These are phyloP conservation scores for Trypanosoma grayi DNA, from an alignment of 208 protist genomes.

Conservation along the genomic window DNA sequence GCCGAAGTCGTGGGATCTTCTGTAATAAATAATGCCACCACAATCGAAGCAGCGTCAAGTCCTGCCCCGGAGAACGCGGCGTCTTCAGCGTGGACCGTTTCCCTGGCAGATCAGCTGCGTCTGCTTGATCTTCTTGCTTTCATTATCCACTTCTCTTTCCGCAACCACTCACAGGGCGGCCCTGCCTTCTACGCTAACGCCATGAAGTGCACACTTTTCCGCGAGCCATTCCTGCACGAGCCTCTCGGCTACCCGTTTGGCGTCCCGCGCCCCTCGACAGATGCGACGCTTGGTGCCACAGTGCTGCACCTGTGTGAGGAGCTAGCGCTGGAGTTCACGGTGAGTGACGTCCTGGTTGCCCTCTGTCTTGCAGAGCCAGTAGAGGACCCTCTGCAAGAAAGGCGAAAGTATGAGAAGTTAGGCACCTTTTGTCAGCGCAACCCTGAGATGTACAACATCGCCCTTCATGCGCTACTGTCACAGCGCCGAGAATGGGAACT, in stretches of 20 bases:
- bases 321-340: constrained; percentile 62
- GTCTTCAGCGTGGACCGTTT: constrained; percentile 16
- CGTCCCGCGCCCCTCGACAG: constrained; percentile 27
- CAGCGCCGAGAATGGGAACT: constrained; percentile 76
- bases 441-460: constrained; percentile 37
- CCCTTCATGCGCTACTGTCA: constrained; percentile 42
- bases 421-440: constrained; percentile 55
- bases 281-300: constrained; percentile 33
- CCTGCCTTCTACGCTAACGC: constrained; percentile 27
- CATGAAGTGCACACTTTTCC: constrained; percentile 62
- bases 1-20: constrained; percentile 39
- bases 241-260: constrained; percentile 80
- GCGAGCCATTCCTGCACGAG: constrained; percentile 48
- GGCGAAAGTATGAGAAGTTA: constrained; percentile 41
- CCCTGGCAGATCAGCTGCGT: constrained; percentile 25
- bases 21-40: too few species aligned
- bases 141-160: constrained; percentile 61
- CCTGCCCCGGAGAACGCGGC: not conserved
- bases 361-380: constrained; percentile 52
- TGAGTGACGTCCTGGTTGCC: constrained; percentile 50
- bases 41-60: not conserved
- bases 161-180: constrained; percentile 32
- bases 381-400: constrained; percentile 39
- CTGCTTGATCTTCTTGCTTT: constrained; percentile 58
- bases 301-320: constrained; percentile 47